phyloP scores from a whole-genome alignment of 495 filamentous ascomycete genomes.

The Cudoniella acicularis region DNA sequence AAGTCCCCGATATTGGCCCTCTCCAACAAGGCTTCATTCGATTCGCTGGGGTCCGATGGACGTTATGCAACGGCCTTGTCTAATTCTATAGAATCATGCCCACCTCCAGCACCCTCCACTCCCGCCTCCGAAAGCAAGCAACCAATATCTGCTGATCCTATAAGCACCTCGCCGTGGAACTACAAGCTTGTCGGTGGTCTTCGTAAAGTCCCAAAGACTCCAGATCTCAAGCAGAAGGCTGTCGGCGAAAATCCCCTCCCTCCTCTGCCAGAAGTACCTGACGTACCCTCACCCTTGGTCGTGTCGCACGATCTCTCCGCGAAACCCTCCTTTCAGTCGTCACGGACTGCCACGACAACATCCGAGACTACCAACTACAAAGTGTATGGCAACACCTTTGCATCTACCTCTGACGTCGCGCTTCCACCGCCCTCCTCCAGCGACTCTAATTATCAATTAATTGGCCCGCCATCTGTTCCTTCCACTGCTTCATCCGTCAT shows the following conservation, averaged over 20 bases:
- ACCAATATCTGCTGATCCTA: constrained; percentile 38
- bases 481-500: constrained; percentile 11
- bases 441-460: constrained; percentile 23
- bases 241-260: constrained; percentile 28
- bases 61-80: constrained; percentile 39
- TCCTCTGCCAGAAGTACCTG: constrained; percentile 35
- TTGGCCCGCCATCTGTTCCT: constrained; percentile 1
- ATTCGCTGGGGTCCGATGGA: constrained; percentile 39
- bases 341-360: constrained; percentile 37
- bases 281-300: constrained; percentile 11
- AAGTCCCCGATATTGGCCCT: constrained; percentile 2
- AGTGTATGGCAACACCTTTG: constrained; percentile 37
- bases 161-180: constrained; percentile 43
- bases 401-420: constrained; percentile 26
- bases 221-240: constrained; percentile 43
- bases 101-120: constrained; percentile 31
- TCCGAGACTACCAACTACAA: constrained; percentile 54
- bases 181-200: constrained; percentile 52
- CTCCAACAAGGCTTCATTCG: constrained; percentile 13
- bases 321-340: constrained; percentile 46
- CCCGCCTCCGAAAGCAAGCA: constrained; percentile 17
- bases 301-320: constrained; percentile 30
- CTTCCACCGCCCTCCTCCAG: constrained; percentile 27
- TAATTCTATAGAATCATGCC: constrained; percentile 41
- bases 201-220: constrained; percentile 48